Evolutionary conservation across 129 eudicot genomes (phyloP), one percentile per base, ranked within the genome.

Genomic region (Scalesia atractyloides): DNA sequence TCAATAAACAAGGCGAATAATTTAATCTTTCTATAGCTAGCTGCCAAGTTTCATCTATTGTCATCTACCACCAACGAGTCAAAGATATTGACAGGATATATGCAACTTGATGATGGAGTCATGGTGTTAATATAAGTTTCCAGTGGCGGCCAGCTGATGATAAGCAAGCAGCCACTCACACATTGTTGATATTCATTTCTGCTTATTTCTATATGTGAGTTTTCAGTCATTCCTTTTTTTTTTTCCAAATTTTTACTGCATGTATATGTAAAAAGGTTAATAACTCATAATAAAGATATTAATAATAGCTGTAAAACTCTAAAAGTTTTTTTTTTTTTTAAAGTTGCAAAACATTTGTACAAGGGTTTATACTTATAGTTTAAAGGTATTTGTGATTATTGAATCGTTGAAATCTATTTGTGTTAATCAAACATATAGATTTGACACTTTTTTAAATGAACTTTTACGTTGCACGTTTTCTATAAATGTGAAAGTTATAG

Each of bases 31-130:
- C n/a, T 6, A 24, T n/a, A 13, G 46, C 47, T 34, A 33, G 43
- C 43, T 33, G 5, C 19, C 66, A 59, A 36, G 43, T 48, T 7
- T 63, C 49, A 44, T 30, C 24, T 30, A 60, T 60, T 30, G 39
- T 22, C 65, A 60, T 60, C 58, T 8, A 33, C 16, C 14, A 8
- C 51, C 30, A 24, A 64, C 16, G 30, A 64, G 69, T 37, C 69
- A 64, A 37, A 64, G 51, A 64, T 64, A 3, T 64, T 17, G 52
- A 20, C 24, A 6, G 51, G 33, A 64, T 64, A 64, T 36, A 17
- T 10, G 69, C 69, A 64, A 64, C 51, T 64, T 64, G 52, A 64
- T 64, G 52, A 64, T 41, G 16, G 47, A 16, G 39, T 12, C 37
- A 60, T 60, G 41, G 16, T 63, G 34, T 10, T 16, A 39, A 9